These are phyloP conservation scores for Aspergillus fructus DNA, from an alignment of 2,329 filamentous ascomycete species.

Conservation along the genomic window DNA sequence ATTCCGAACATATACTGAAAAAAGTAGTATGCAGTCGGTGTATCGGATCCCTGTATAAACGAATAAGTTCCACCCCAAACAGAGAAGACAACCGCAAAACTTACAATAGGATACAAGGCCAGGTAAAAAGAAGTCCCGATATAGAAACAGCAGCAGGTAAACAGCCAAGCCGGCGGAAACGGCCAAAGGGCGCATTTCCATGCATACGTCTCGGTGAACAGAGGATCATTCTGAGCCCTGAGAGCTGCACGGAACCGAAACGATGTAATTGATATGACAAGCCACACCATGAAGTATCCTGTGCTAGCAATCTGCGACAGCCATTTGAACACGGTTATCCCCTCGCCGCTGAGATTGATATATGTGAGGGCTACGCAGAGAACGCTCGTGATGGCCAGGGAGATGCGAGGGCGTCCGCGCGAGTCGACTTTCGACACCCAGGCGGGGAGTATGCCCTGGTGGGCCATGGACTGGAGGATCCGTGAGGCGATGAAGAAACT, in stretches of 20 bases:
- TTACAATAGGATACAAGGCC: conserved; percentile 1
- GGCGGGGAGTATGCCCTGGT: background rate
- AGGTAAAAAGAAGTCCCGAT: background rate
- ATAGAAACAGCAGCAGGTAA: background rate
- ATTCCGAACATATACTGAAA: conserved; percentile 4
- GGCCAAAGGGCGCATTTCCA: background rate
- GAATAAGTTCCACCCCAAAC: background rate
- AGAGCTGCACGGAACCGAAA: conserved; percentile 1
- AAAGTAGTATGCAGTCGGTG: background rate
- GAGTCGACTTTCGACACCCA: conserved; percentile 1
- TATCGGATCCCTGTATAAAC: background rate
- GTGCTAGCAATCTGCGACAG: conserved; percentile 3
- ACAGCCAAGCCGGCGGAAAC: background rate
- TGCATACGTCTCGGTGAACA: background rate
- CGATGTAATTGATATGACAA: background rate
- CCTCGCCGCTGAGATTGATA: conserved; percentile 1
- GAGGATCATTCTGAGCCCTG: background rate
- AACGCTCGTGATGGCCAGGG: background rate
- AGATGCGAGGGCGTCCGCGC: background rate
- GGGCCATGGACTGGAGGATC: conserved; percentile 1
- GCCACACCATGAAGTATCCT: conserved; percentile 3
- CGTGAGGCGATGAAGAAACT: conserved; percentile 6
- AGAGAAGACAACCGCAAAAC: background rate
- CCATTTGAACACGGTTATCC: background rate
- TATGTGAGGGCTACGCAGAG: background rate